Evolutionary conservation across 495 filamentous ascomycete species (phyloP), one percentile per base, ranked within the genome.

Genomic region (Penicillium bovifimosum): DNA sequence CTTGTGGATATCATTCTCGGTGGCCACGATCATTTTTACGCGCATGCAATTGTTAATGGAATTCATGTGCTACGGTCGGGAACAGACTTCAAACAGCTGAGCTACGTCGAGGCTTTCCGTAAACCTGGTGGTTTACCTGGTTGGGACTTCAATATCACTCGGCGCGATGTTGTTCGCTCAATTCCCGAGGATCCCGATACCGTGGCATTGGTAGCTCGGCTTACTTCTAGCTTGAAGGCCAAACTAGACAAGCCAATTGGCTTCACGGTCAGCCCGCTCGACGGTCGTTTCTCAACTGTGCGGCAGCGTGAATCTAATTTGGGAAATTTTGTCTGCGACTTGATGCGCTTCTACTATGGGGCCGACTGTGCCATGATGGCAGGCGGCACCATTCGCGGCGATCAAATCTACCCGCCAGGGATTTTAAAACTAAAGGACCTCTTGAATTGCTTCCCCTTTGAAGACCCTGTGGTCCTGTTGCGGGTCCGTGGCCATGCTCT

Each of bases 11-110:
- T 95, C 26, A 85, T 96, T 24, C 74, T 96, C 1, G 90, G 91
- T 36, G 91, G 91, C 4, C 91, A 96, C 58, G 91, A 96, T 53
- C 91, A 96, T 60, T 91, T 86, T 64, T 96, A 96, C 58, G 76
- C 74, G 28, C 90, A 96, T 64, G 74, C 77, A 38, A 43, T 87
- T 44, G 76, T 90, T 57, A 93, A 95, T 53, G 82, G 84, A 11
- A 83, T 79, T 4, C 90, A 96, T 60, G 76, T 95, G 2, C 75
- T 96, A 3, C 80, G 91, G 3, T 92, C 88, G 0, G 90, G 91
- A 0, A 86, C 81, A 17, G 91, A 96, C 64, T 96, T 96, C 68
- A 92, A 90, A 69, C 88, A 96, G 55, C 67, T 96, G 4, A 91
- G 86, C 57, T 95, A 96, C 62, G 78, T 96, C 50, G 89, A 96